These are phyloP conservation scores for Fusarium chuoi DNA, from an alignment of 2,329 filamentous ascomycete species.

Conservation along the genomic window DNA sequence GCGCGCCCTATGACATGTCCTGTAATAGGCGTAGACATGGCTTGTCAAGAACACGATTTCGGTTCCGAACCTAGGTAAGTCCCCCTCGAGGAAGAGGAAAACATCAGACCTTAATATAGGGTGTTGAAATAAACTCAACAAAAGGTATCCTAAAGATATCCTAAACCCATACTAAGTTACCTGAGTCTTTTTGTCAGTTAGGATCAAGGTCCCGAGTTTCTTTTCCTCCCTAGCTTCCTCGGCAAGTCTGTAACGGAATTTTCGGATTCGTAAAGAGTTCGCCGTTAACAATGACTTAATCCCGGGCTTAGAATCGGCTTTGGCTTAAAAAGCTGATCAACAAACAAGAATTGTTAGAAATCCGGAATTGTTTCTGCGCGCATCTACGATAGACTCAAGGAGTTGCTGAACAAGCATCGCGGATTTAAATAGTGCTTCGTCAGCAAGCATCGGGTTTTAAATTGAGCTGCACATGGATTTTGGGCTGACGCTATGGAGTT, in stretches of 20 bases:
- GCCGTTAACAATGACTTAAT: neutral
- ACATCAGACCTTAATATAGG: too few species aligned
- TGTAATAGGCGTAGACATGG: neutral
- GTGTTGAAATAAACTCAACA: too few species aligned
- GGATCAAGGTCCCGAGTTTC: too few species aligned
- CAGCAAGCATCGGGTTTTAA: constrained; percentile 3
- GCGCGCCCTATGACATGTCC: constrained; percentile 1
- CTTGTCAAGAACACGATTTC: neutral
- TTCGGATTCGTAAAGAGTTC: neutral
- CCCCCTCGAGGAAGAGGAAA: too few species aligned
- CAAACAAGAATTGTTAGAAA: neutral
- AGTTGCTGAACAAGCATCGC: constrained; percentile 9
- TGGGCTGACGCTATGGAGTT: neutral
- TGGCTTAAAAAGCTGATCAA: neutral
- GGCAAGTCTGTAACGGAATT: neutral
- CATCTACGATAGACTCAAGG: neutral
- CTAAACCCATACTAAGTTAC: too few species aligned
- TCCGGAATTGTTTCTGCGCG: neutral
- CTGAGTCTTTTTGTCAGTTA: too few species aligned
- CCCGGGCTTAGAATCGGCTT: neutral
- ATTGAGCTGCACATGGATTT: neutral
- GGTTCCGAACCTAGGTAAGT: neutral
- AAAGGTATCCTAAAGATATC: too few species aligned
- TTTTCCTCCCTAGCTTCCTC: too few species aligned
- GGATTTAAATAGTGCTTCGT: constrained; percentile 23